These are phyloP conservation scores for Phylloboletellus chloephorus DNA, from an alignment of 1,284 basidiomycete species.

Conservation along the genomic window DNA sequence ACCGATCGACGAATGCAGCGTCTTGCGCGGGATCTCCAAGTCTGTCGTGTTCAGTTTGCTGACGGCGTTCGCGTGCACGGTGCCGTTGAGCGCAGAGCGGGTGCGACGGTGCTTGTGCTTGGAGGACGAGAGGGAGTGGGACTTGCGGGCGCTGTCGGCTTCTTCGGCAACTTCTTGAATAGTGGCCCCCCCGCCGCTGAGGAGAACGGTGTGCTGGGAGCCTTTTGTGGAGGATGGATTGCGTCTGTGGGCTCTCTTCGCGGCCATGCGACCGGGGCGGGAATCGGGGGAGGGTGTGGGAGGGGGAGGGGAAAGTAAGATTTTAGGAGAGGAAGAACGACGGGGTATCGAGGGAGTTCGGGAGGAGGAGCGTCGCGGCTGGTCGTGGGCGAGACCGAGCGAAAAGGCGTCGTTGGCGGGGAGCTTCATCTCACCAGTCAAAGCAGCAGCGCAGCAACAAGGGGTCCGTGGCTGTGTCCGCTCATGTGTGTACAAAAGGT, in stretches of 20 bases:
- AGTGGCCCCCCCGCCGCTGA: conserved; percentile 16
- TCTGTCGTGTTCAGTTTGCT: conserved; percentile 35
- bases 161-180: conserved; percentile 28
- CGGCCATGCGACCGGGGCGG: conserved; percentile 16
- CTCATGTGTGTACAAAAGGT: not conserved
- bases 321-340: conserved; percentile 44
- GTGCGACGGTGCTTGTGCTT: conserved; percentile 16
- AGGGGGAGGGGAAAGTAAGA: conserved; percentile 32
- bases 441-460: no score
- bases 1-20: conserved; percentile 90
- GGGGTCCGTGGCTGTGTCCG: no score
- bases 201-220: conserved; percentile 11
- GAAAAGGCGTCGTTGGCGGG: conserved; percentile 51
- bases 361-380: conserved; percentile 32
- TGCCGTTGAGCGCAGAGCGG: conserved; percentile 9
- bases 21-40: conserved; percentile 90
- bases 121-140: conserved; percentile 11
- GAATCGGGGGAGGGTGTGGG: conserved; percentile 8
- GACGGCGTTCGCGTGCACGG: conserved; percentile 6
- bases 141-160: conserved; percentile 7
- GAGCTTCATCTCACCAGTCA: conserved; percentile 31
- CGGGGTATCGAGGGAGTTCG: conserved; percentile 30
- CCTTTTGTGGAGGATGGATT: conserved; percentile 11
- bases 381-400: conserved; percentile 42
- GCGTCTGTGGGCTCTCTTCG: conserved; percentile 18